Evolutionary conservation across 768 basidiomycete species (phyloP).

Genomic region (Nidula microcarpa): DNA sequence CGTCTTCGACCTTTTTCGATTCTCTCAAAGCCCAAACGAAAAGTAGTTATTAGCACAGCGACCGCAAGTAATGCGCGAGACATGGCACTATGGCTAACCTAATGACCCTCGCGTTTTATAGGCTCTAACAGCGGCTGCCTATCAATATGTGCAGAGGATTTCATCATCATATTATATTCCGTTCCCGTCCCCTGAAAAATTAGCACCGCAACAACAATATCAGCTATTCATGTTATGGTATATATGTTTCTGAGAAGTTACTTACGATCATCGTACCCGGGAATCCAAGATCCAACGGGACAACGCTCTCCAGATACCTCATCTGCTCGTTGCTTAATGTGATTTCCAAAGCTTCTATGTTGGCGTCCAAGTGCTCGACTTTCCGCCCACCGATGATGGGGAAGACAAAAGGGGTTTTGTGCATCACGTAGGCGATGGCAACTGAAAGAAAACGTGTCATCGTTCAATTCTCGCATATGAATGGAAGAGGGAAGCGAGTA

Average conservation of each 20-base stretch:
- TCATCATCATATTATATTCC: too few relatives aligned
- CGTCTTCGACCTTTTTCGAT: too few relatives aligned
- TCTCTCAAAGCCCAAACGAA: too few relatives aligned
- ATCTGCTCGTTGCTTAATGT: constrained; percentile 42
- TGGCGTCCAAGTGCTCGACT: constrained; percentile 45
- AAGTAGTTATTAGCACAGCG: too few relatives aligned
- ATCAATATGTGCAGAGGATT: too few relatives aligned
- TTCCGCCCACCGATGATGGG: constrained; percentile 34
- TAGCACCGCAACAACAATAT: too few relatives aligned
- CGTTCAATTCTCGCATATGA: not conserved
- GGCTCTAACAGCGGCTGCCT: too few relatives aligned
- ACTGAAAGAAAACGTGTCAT: constrained; percentile 18
- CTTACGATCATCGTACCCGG: constrained; percentile 28
- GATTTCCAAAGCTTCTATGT: constrained; percentile 48
- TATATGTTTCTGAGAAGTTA: not conserved
- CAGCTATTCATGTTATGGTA: too few relatives aligned
- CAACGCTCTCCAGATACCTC: constrained; percentile 33
- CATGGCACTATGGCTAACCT: too few relatives aligned
- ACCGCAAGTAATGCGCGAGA: too few relatives aligned
- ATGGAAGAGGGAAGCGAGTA: not conserved
- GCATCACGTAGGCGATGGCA: constrained; percentile 52
- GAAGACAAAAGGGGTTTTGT: constrained; percentile 41
- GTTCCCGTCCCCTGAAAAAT: too few relatives aligned
- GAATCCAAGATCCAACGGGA: constrained; percentile 47
- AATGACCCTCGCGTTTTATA: too few relatives aligned